phyloP scores from a whole-genome alignment of 768 basidiomycete genomes.

The Coprinopsis marcescibilis region DNA sequence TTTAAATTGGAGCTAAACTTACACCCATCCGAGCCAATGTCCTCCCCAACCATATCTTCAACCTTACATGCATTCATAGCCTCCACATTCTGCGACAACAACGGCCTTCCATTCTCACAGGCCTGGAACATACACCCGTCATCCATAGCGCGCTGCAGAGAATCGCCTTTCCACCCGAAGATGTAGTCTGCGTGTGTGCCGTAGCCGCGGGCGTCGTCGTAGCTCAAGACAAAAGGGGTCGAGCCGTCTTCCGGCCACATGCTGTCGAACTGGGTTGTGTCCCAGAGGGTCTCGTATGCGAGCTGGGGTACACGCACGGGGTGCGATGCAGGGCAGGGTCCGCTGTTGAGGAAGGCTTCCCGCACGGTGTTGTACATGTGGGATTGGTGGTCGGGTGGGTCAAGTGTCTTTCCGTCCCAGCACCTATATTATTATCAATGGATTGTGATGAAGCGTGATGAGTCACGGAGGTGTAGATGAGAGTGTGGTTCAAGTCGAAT shows the following conservation, averaged over 20 bases:
- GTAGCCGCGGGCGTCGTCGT: conserved; percentile 3
- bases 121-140: conserved; percentile 3
- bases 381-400: conserved; percentile 9
- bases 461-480: background rate
- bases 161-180: conserved; percentile 4
- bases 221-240: conserved; percentile 7
- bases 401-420: conserved; percentile 9
- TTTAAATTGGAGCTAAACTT: background rate
- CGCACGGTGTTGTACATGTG: conserved; percentile 9
- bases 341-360: conserved; percentile 6
- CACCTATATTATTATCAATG: background rate
- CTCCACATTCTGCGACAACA: conserved; percentile 23
- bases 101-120: conserved; percentile 3
- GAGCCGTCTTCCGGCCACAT: conserved; percentile 5
- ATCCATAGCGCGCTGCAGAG: conserved; percentile 5
- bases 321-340: conserved; percentile 8
- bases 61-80: conserved; percentile 33
- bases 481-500: too few species aligned
- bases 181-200: conserved; percentile 3
- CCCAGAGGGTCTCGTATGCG: conserved; percentile 10
- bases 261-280: conserved; percentile 8
- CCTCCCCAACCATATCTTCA: background rate
- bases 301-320: conserved; percentile 9
- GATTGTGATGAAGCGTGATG: background rate
- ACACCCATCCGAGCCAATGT: background rate